These are phyloP conservation scores for Kickxella alabastrina DNA, from an alignment of 192 early-diverging fungal species.

Conservation along the genomic window DNA sequence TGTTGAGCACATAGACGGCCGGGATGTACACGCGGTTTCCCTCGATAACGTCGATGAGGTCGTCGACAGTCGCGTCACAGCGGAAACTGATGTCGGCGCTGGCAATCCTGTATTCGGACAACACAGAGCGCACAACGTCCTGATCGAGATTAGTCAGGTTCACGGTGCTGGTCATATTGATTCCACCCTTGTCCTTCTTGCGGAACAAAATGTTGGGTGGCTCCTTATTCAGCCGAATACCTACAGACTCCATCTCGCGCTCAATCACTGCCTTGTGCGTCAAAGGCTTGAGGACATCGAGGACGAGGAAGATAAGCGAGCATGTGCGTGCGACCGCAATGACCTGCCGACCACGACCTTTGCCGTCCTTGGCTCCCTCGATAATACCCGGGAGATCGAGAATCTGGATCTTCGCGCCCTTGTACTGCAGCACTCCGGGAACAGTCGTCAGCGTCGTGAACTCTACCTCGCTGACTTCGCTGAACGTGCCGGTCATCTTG, in stretches of 20 bases:
- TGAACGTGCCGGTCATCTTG: slow-evolving; percentile 94
- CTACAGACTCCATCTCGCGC: slow-evolving; percentile 94
- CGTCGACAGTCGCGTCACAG: slow-evolving; percentile 90
- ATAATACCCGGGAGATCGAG: slow-evolving; percentile 98
- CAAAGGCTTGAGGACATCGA: slow-evolving; percentile 96
- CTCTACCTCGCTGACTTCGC: slow-evolving; percentile 94
- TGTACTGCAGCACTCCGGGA: slow-evolving; percentile 92
- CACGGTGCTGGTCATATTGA: slow-evolving; percentile 92
- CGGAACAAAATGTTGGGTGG: slow-evolving; percentile 93
- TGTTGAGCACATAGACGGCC: slow-evolving; percentile 94
- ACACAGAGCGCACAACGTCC: slow-evolving; percentile 89
- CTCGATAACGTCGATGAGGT: slow-evolving; percentile 97
- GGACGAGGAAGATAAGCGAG: slow-evolving; percentile 92
- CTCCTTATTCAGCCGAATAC: slow-evolving; percentile 95
- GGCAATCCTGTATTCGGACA: slow-evolving; percentile 93
- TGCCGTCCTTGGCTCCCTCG: slow-evolving; percentile 98
- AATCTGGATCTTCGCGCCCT: slow-evolving; percentile 98
- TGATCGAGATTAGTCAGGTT: slow-evolving; percentile 80
- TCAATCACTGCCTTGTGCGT: slow-evolving; percentile 95
- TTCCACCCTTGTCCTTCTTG: slow-evolving; percentile 98
- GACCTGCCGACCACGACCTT: slow-evolving; percentile 95
- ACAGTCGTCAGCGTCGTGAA: slow-evolving; percentile 99
- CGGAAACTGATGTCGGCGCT: slow-evolving; percentile 95
- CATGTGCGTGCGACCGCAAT: slow-evolving; percentile 97
- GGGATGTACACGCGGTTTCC: slow-evolving; percentile 95